Conservation (phyloP, 139 green algal genomes). For the Auxenochlorella pyrenoidosa region DNA sequence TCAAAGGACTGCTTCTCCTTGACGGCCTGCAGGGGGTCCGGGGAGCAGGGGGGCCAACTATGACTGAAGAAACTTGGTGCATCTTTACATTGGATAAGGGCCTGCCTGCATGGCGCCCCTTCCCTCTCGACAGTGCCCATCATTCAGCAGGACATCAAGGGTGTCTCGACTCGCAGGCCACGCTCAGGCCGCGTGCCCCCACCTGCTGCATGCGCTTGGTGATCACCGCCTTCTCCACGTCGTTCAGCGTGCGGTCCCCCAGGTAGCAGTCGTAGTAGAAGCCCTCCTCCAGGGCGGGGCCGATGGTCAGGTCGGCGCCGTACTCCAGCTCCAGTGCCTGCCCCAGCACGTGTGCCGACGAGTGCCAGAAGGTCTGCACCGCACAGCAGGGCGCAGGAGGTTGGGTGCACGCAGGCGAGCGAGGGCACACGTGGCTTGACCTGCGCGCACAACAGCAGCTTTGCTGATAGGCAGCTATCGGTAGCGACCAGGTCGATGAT, state of each 20-base stretch:
- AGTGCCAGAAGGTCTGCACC: slow-evolving; percentile 97
- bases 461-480: background rate
- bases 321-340: slow-evolving; percentile 95
- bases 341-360: slow-evolving; percentile 91
- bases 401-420: background rate
- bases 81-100: too few relatives aligned
- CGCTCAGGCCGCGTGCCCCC: too few relatives aligned
- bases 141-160: too few relatives aligned
- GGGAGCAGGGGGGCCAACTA: background rate
- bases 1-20: slow-evolving; percentile 95
- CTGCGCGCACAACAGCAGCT: background rate
- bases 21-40: slow-evolving; percentile 48
- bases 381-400: background rate
- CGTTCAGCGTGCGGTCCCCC: slow-evolving; percentile 82
- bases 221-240: slow-evolving; percentile 77
- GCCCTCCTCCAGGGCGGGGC: slow-evolving; percentile 93
- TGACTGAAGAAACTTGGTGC: background rate
- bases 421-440: background rate
- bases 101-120: too few relatives aligned
- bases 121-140: too few relatives aligned
- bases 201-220: slow-evolving; percentile 82
- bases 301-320: slow-evolving; percentile 96
- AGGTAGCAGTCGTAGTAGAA: slow-evolving; percentile 99
- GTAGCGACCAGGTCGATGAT: background rate
- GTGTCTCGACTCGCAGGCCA: too few relatives aligned